phyloP scores from a whole-genome alignment of 202 grass and related monocot species.

The Dendrocalamus latiflorus region DNA sequence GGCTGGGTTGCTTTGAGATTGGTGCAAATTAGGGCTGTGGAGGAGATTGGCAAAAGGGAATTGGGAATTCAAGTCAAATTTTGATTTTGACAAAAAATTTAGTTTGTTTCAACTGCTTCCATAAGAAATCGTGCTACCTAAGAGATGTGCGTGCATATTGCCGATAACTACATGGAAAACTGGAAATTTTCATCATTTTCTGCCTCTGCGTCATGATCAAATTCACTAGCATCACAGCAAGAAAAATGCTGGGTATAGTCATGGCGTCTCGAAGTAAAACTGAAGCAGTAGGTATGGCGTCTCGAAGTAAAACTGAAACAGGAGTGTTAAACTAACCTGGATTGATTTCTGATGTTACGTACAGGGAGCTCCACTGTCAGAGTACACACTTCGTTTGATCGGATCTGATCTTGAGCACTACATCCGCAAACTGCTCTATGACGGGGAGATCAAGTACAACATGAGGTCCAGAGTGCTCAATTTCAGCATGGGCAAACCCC shows the following conservation, averaged over 20 bases:
- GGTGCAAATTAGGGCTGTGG: too few relatives aligned
- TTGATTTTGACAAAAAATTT: too few relatives aligned
- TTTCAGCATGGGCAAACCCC: conserved; percentile 97
- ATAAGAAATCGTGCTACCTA: not conserved
- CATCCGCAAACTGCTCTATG: conserved; percentile 83
- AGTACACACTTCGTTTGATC: conserved; percentile 83
- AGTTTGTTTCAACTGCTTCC: too few relatives aligned
- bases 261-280: not conserved
- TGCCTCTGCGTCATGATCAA: not conserved
- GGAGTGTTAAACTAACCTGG: not conserved
- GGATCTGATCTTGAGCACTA: conserved; percentile 92
- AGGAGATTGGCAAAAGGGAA: too few relatives aligned
- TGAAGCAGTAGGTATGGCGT: not conserved
- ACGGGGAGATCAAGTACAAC: conserved; percentile 93
- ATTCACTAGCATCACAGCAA: not conserved
- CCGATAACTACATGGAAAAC: not conserved
- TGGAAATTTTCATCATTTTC: not conserved
- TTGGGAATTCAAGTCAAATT: too few relatives aligned
- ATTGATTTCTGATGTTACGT: not conserved
- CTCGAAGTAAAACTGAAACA: too few relatives aligned
- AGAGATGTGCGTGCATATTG: not conserved
- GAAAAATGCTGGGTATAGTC: not conserved
- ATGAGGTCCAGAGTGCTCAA: conserved; percentile 78
- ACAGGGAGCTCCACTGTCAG: conserved; percentile 79
- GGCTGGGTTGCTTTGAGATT: too few relatives aligned